phyloP scores from a whole-genome alignment of 2,329 filamentous ascomycete species.

The Monosporascus sp. region DNA sequence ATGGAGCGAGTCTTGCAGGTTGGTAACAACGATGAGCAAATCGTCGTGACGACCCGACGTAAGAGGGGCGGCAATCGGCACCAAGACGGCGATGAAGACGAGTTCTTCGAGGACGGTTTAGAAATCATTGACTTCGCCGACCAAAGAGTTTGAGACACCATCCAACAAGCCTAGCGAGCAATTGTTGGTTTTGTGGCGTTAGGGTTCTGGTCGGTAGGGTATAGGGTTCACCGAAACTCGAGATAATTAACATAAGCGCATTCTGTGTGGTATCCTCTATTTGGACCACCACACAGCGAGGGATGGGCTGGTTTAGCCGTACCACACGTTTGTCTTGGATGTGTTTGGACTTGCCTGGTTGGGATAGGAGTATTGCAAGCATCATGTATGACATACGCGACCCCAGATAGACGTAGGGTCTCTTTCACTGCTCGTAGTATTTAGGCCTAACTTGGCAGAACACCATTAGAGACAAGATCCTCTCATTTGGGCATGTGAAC shows the following conservation, averaged over 20 bases:
- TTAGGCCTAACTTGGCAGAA: slow-evolving; percentile 9
- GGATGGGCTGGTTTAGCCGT: background rate
- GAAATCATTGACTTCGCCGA: slow-evolving; percentile 86
- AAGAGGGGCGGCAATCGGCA: slow-evolving; percentile 52
- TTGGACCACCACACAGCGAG: background rate
- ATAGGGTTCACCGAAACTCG: too few relatives aligned
- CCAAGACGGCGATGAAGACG: slow-evolving; percentile 55
- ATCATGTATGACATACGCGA: slow-evolving; percentile 16
- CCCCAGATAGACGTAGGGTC: slow-evolving; percentile 12
- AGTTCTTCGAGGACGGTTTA: slow-evolving; percentile 89
- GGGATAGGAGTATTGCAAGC: slow-evolving; percentile 21
- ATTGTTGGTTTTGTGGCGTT: slow-evolving; percentile 6
- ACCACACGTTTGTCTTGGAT: slow-evolving; percentile 2
- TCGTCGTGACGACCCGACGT: slow-evolving; percentile 75
- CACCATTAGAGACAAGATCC: slow-evolving; percentile 16
- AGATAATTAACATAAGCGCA: too few relatives aligned
- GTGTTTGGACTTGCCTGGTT: slow-evolving; percentile 10
- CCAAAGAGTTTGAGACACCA: slow-evolving; percentile 49
- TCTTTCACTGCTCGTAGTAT: slow-evolving; percentile 8
- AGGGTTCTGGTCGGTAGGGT: background rate
- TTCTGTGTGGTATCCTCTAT: too few relatives aligned
- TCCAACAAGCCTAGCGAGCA: slow-evolving; percentile 1
- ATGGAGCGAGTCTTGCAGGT: slow-evolving; percentile 59
- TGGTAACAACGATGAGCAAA: slow-evolving; percentile 62
- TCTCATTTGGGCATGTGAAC: slow-evolving; percentile 9